Percentiles rank a stretch among this genome's conserved stretches.
Evolutionary conservation across 2,329 filamentous ascomycete genomes (phyloP).

Genomic region (Aspergillus sp.): DNA sequence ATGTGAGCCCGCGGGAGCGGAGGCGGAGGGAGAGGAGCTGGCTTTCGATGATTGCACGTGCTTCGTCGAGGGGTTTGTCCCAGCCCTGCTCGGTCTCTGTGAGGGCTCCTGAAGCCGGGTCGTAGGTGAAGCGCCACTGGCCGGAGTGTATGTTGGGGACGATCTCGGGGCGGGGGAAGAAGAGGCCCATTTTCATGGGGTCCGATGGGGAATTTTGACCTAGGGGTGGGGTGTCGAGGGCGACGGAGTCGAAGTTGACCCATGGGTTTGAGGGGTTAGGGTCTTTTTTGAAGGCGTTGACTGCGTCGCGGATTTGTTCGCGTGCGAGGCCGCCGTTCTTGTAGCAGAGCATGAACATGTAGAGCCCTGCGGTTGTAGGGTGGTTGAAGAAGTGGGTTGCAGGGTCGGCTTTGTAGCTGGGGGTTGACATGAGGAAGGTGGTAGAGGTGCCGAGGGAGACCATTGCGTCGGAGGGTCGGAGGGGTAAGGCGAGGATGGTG

Average conservation of each 20-base stretch:
- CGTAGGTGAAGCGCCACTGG: slow-evolving; percentile 77
- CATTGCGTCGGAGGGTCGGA: slow-evolving; percentile 86
- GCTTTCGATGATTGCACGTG: slow-evolving; percentile 87
- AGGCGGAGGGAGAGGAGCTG: slow-evolving; percentile 89
- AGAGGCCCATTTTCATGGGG: slow-evolving; percentile 83
- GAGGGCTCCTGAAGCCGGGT: slow-evolving; percentile 48
- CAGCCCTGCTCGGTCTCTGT: slow-evolving; percentile 55
- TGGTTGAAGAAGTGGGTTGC: slow-evolving; percentile 98
- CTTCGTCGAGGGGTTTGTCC: slow-evolving; percentile 67
- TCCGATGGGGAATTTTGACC: slow-evolving; percentile 57
- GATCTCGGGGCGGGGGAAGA: slow-evolving; percentile 92
- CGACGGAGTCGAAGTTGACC: slow-evolving; percentile 75
- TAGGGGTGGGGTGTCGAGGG: slow-evolving; percentile 68
- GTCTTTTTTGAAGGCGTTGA: slow-evolving; percentile 57
- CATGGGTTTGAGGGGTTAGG: slow-evolving; percentile 58
- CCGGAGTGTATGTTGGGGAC: slow-evolving; percentile 86
- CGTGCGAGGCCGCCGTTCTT: slow-evolving; percentile 95
- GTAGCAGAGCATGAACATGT: slow-evolving; percentile 99
- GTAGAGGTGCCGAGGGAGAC: slow-evolving; percentile 93
- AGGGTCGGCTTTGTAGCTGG: slow-evolving; percentile 84
- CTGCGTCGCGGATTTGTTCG: slow-evolving; percentile 80
- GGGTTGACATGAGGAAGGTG: slow-evolving; percentile 96
- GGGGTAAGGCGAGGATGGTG: slow-evolving; percentile 86
- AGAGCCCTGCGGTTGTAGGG: slow-evolving; percentile 82
- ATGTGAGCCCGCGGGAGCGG: slow-evolving; percentile 75